These are phyloP conservation scores for Alternaria angustiovoidea DNA, from an alignment of 2,329 filamentous ascomycete genomes.

Conservation along the genomic window DNA sequence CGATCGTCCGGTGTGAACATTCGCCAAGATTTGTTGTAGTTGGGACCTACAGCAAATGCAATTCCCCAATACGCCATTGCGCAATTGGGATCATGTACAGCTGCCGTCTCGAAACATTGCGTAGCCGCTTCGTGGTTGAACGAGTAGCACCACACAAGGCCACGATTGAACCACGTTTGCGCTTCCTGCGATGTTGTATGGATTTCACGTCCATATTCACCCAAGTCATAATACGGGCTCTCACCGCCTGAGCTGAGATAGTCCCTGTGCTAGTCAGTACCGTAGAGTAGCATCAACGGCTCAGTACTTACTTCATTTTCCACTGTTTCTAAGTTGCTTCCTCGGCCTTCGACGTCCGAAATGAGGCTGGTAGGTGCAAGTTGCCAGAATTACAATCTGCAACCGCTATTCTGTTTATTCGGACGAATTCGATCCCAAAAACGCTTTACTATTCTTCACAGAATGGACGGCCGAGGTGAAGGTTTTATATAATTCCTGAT, in stretches of 20 bases:
- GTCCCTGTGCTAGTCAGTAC: background rate
- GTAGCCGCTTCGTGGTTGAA: constrained; percentile 76
- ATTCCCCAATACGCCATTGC: constrained; percentile 61
- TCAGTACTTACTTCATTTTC: background rate
- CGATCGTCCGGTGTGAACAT: constrained; percentile 63
- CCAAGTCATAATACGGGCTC: background rate
- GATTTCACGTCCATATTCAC: background rate
- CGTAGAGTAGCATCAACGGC: background rate
- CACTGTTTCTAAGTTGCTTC: too few species aligned
- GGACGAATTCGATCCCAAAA: too few species aligned
- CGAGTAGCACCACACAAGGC: constrained; percentile 72
- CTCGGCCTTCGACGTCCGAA: too few species aligned
- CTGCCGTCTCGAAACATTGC: constrained; percentile 66
- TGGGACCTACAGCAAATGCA: constrained; percentile 73
- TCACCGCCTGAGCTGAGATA: background rate
- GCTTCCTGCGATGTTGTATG: background rate
- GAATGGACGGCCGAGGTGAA: too few species aligned
- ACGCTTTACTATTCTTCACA: too few species aligned
- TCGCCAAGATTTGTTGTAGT: constrained; percentile 78
- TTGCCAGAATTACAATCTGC: background rate
- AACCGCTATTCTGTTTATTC: too few species aligned
- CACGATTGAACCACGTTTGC: constrained; percentile 72
- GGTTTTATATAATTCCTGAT: too few species aligned
- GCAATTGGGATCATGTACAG: constrained; percentile 60
- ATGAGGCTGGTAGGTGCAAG: too few species aligned